Evolutionary conservation across 148 eudicot species (phyloP).

Genomic region (Mesembryanthemum crystallinum): DNA sequence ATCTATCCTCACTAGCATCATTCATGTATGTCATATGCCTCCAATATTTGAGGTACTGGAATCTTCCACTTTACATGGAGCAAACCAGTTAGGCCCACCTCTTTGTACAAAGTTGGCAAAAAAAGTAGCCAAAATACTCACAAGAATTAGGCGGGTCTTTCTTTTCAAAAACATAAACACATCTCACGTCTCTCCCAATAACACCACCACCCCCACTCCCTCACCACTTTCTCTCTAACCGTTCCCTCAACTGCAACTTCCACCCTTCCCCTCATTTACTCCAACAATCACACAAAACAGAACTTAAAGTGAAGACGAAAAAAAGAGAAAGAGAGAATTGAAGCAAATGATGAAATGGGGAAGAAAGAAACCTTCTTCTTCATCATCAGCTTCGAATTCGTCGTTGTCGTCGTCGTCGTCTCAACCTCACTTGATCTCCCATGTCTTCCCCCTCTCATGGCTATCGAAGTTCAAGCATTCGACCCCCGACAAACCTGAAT

Average conservation of each 20-base stretch:
- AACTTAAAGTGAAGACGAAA: background rate
- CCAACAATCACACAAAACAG: background rate
- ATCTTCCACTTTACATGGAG: slow-evolving; percentile 12
- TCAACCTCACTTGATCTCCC: slow-evolving; percentile 35
- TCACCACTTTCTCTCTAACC: slow-evolving; percentile 19
- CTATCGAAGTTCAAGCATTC: slow-evolving; percentile 47
- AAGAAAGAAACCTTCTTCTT: slow-evolving; percentile 38
- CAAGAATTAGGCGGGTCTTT: slow-evolving; percentile 78
- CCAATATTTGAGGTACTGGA: background rate
- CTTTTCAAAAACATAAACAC: slow-evolving; percentile 43
- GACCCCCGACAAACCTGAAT: slow-evolving; percentile 3
- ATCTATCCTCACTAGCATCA: too few relatives aligned
- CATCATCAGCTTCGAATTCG: slow-evolving; percentile 30
- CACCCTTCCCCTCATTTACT: background rate
- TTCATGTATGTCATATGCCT: background rate
- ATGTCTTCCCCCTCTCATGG: slow-evolving; percentile 56
- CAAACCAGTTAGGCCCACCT: slow-evolving; percentile 16
- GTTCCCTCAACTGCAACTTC: slow-evolving; percentile 31
- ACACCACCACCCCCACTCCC: background rate
- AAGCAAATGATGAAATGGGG: slow-evolving; percentile 58
- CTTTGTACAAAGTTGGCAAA: slow-evolving; percentile 28
- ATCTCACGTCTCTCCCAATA: slow-evolving; percentile 3
- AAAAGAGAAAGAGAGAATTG: background rate
- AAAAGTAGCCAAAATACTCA: slow-evolving; percentile 60
- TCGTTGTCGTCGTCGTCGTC: slow-evolving; percentile 24